Conservation (phyloP, 1,284 basidiomycete species). For the Taiwanofungus camphoratus region DNA sequence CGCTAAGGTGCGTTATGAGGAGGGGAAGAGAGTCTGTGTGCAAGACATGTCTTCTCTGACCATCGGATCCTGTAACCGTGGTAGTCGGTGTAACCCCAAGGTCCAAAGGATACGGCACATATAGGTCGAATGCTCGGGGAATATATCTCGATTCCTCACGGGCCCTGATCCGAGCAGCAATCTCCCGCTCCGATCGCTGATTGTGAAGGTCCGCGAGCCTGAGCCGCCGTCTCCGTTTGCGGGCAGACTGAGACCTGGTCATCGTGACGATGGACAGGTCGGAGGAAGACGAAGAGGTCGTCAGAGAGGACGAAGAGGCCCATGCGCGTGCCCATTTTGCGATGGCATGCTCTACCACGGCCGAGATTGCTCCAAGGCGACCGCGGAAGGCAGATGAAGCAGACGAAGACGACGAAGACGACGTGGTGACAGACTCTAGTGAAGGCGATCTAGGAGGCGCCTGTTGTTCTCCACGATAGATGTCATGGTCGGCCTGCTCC, state of each 20-base stretch:
- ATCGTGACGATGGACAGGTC: slow-evolving; percentile 28
- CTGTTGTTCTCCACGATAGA: slow-evolving; percentile 53
- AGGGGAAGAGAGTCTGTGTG: slow-evolving; percentile 54
- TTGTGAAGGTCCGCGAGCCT: slow-evolving; percentile 45
- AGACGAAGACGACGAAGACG: slow-evolving; percentile 33
- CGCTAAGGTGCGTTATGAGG: slow-evolving; percentile 52
- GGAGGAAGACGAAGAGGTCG: slow-evolving; percentile 35
- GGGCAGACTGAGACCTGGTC: slow-evolving; percentile 34
- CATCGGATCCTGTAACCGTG: slow-evolving; percentile 8
- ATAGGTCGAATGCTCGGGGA: slow-evolving; percentile 63
- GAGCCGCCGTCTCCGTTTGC: slow-evolving; percentile 36
- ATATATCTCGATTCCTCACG: slow-evolving; percentile 53
- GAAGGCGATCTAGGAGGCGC: slow-evolving; percentile 27
- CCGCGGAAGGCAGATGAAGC: slow-evolving; percentile 29
- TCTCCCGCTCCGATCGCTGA: slow-evolving; percentile 49
- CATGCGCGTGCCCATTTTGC: slow-evolving; percentile 40
- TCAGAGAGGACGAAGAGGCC: slow-evolving; percentile 37
- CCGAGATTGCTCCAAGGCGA: slow-evolving; percentile 35
- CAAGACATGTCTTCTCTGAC: slow-evolving; percentile 34
- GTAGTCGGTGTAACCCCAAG: slow-evolving; percentile 10
- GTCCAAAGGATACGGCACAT: slow-evolving; percentile 41
- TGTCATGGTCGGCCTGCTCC: slow-evolving; percentile 40
- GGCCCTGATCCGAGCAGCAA: slow-evolving; percentile 54
- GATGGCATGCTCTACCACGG: slow-evolving; percentile 41
- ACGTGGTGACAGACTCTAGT: slow-evolving; percentile 30